phyloP scores from a whole-genome alignment of 2,329 filamentous ascomycete genomes.

The Ophiocordyceps camponoti-leonardi region DNA sequence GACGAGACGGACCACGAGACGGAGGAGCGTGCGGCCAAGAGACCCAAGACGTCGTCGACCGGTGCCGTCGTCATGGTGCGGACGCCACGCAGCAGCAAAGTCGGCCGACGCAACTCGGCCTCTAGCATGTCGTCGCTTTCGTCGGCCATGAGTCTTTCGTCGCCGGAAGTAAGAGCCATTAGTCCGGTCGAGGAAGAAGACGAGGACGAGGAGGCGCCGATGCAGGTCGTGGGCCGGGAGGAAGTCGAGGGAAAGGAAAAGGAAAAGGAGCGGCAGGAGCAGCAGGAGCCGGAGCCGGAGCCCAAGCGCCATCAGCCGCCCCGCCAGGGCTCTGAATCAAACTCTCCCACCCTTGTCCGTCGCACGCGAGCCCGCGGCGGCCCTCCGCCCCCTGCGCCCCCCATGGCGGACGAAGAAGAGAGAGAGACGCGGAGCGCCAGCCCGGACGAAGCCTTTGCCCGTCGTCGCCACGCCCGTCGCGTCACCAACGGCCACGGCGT shows the following conservation, averaged over 20 bases:
- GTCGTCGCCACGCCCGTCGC: conserved; percentile 20
- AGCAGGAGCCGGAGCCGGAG: background rate
- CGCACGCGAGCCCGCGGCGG: background rate
- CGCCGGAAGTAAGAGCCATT: conserved; percentile 13
- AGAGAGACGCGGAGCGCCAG: too few relatives aligned
- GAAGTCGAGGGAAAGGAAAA: too few relatives aligned
- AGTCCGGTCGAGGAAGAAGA: conserved; percentile 6
- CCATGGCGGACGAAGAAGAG: background rate
- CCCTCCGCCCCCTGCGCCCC: too few relatives aligned
- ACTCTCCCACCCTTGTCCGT: conserved; percentile 12
- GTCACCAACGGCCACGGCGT: conserved; percentile 18
- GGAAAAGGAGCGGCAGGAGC: too few relatives aligned
- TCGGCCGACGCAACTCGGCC: conserved; percentile 17
- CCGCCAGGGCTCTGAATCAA: conserved; percentile 16
- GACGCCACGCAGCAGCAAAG: conserved; percentile 15
- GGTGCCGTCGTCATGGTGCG: conserved; percentile 9
- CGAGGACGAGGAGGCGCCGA: too few relatives aligned
- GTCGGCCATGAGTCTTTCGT: conserved; percentile 20
- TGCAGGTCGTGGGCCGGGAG: too few relatives aligned
- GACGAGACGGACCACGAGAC: conserved; percentile 3
- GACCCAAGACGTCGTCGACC: conserved; percentile 15
- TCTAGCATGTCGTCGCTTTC: conserved; percentile 26
- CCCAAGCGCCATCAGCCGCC: conserved; percentile 11
- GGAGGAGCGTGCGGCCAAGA: conserved; percentile 16
- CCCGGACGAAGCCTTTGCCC: background rate